phyloP scores from a whole-genome alignment of 768 basidiomycete genomes.

The Rubroboletus pulcherrimus region DNA sequence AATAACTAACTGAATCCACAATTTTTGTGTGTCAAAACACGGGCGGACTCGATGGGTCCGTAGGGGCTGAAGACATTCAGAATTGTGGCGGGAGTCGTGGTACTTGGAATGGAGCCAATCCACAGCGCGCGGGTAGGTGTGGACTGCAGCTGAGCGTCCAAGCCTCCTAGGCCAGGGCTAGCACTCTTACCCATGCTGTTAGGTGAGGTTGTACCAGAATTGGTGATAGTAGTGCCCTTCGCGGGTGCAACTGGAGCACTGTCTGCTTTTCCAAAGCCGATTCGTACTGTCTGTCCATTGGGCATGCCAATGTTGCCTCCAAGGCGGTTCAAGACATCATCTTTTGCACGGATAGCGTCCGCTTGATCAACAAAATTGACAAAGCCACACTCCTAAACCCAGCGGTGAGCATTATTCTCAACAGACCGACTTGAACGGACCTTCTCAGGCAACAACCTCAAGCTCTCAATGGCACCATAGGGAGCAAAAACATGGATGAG shows the following conservation, averaged over 20 bases:
- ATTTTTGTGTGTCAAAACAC: conserved; percentile 96
- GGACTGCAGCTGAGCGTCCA: conserved; percentile 85
- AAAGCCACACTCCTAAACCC: conserved; percentile 88
- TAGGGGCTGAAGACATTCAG: conserved; percentile 96
- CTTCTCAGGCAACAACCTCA: conserved; percentile 95
- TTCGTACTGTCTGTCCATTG: conserved; percentile 93
- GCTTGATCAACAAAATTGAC: conserved; percentile 96
- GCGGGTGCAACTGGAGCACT: conserved; percentile 91
- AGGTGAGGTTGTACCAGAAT: conserved; percentile 64
- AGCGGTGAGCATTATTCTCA: conserved; percentile 15
- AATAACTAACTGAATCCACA: conserved; percentile 77
- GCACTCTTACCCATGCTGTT: conserved; percentile 47
- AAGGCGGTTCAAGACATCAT: conserved; percentile 93
- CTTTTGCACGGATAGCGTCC: conserved; percentile 96
- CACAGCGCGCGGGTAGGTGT: conserved; percentile 94
- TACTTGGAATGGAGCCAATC: conserved; percentile 96
- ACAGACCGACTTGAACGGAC: conserved; percentile 36
- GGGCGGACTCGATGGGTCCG: conserved; percentile 94
- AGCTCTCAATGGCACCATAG: conserved; percentile 95
- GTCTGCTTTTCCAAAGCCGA: conserved; percentile 97
- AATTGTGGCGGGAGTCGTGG: conserved; percentile 92
- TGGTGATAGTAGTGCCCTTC: conserved; percentile 62
- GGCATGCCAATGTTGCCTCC: conserved; percentile 94
- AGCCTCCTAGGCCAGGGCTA: conserved; percentile 56
- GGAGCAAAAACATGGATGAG: conserved; percentile 93